phyloP scores from a whole-genome alignment of 1,284 basidiomycete species.

The Vanrija sp. region DNA sequence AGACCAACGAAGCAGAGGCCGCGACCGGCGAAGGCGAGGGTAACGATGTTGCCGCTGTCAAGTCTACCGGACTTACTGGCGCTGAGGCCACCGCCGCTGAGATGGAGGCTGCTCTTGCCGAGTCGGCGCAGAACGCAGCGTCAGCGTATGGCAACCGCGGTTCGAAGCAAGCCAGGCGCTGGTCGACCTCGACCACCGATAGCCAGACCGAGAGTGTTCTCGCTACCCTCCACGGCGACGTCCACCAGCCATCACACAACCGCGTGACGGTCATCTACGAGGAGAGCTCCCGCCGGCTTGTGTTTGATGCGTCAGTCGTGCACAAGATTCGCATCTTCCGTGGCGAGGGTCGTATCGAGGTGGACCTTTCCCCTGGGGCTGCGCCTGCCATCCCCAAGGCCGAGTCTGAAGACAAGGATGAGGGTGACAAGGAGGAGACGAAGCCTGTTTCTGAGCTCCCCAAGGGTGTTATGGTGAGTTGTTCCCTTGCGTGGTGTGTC shows the following conservation, averaged over 20 bases:
- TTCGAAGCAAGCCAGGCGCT: constrained; percentile 17
- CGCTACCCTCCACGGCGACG: constrained; percentile 5
- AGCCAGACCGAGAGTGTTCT: constrained; percentile 16
- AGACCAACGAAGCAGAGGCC: background rate
- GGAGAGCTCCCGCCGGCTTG: constrained; percentile 74
- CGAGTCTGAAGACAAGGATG: constrained; percentile 5
- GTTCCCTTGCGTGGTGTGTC: constrained; percentile 11
- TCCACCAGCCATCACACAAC: constrained; percentile 36
- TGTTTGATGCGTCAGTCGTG: constrained; percentile 83
- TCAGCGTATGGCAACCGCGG: constrained; percentile 29
- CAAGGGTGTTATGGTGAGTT: constrained; percentile 48
- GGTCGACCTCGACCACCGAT: constrained; percentile 23
- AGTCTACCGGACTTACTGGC: constrained; percentile 6
- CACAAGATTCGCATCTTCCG: constrained; percentile 75
- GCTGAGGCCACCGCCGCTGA: constrained; percentile 21
- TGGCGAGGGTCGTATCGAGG: constrained; percentile 78
- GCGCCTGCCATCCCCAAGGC: background rate
- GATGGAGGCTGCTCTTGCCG: constrained; percentile 20
- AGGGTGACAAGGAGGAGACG: constrained; percentile 8
- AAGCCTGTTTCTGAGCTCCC: constrained; percentile 19
- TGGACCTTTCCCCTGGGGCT: constrained; percentile 52
- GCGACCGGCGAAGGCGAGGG: background rate
- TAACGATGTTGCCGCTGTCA: background rate
- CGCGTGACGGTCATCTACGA: constrained; percentile 88
- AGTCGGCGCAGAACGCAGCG: constrained; percentile 31